Evolutionary conservation across 257 asterid genomes (phyloP).

Genomic region (Scutellaria minor): DNA sequence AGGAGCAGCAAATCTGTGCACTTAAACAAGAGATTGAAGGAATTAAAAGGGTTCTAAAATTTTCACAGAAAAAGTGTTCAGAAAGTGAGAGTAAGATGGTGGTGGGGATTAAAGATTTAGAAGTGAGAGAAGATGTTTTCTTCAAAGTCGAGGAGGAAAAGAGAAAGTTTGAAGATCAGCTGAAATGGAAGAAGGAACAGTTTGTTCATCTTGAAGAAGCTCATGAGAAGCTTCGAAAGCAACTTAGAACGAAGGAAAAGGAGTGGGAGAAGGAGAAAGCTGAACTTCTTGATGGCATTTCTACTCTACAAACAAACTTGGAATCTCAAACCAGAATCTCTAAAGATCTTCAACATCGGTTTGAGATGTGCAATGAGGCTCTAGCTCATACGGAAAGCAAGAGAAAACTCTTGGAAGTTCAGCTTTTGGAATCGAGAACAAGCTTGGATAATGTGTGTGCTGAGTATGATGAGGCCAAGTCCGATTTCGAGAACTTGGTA

Average conservation of each 20-base stretch:
- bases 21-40: slow-evolving; percentile 66
- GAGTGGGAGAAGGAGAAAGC: slow-evolving; percentile 84
- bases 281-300: slow-evolving; percentile 61
- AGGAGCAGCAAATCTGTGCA: slow-evolving; percentile 52
- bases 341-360: slow-evolving; percentile 58
- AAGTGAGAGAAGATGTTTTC: slow-evolving; percentile 59
- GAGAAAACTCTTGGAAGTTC: slow-evolving; percentile 62
- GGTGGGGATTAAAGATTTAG: slow-evolving; percentile 39
- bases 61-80: slow-evolving; percentile 47
- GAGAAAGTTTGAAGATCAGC: slow-evolving; percentile 62
- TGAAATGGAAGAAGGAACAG: slow-evolving; percentile 93
- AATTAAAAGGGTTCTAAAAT: slow-evolving; percentile 44
- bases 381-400: slow-evolving; percentile 83
- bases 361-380: slow-evolving; percentile 81
- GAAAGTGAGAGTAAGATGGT: slow-evolving; percentile 43
- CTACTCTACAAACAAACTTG: slow-evolving; percentile 56
- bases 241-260: slow-evolving; percentile 58
- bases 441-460: slow-evolving; percentile 58
- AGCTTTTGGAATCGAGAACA: slow-evolving; percentile 61
- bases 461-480: slow-evolving; percentile 75
- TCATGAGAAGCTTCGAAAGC: slow-evolving; percentile 60
- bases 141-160: slow-evolving; percentile 63
- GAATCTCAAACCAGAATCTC: slow-evolving; percentile 80
- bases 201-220: slow-evolving; percentile 83
- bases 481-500: slow-evolving; percentile 54